These are phyloP conservation scores for Nannochloropsis granulata DNA, from an alignment of 108 stramenopile species.

Conservation along the genomic window DNA sequence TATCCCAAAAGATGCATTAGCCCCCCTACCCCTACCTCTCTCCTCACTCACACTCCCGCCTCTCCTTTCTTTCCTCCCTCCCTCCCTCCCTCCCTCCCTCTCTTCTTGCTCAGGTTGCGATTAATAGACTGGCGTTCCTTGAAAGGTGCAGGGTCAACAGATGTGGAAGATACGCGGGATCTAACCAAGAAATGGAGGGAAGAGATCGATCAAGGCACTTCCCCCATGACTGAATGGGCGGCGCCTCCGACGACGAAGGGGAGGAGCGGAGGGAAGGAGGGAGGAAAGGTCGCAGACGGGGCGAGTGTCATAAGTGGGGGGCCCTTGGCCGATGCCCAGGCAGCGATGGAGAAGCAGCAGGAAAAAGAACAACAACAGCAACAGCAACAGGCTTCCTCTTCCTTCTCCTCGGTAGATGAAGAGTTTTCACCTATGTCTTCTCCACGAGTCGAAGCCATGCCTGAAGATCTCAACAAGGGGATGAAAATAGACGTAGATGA, in stretches of 20 bases:
- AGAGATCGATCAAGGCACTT: neutral
- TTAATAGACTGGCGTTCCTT: neutral
- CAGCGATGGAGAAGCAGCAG: neutral
- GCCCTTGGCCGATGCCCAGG: neutral
- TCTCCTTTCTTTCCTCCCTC: no score
- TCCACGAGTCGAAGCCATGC: neutral
- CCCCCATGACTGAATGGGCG: neutral
- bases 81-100: no score
- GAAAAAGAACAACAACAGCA: neutral
- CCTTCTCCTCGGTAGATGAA: neutral
- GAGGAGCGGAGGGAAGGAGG: neutral
- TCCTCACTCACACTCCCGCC: no score
- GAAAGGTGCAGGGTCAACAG: neutral
- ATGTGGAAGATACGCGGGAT: neutral
- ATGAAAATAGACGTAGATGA: neutral
- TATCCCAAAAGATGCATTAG: no score
- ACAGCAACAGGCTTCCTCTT: neutral
- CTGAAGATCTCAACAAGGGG: neutral
- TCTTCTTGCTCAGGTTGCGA: neutral
- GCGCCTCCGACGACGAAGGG: neutral
- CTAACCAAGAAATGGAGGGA: neutral
- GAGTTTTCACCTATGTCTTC: neutral
- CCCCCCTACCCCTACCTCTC: no score
- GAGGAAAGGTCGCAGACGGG: neutral
- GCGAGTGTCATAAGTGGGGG: neutral